A percentile compares a stretch with the other conserved stretches of the same genome.
Evolutionary conservation across 1,284 basidiomycete species (phyloP).

Genomic region (Paramarasmius palmivorus): DNA sequence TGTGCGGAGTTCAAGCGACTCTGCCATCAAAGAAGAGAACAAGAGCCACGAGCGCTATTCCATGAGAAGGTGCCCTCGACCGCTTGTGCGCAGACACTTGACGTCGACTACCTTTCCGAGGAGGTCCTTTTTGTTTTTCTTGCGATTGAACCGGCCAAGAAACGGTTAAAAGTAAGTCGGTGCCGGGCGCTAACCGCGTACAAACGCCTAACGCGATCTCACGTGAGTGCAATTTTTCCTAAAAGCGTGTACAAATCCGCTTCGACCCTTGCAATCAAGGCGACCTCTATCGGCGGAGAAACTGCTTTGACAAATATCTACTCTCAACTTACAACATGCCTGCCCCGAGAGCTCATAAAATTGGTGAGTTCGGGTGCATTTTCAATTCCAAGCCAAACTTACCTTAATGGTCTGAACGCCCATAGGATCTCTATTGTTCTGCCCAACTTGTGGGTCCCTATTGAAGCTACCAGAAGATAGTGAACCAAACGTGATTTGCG

Average conservation of each 20-base stretch:
- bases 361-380: slow-evolving; percentile 24
- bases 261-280: too few relatives aligned
- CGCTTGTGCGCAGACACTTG: too few relatives aligned
- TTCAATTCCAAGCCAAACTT: background rate
- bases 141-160: too few relatives aligned
- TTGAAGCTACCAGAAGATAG: slow-evolving; percentile 84
- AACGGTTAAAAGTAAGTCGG: too few relatives aligned
- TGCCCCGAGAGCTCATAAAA: slow-evolving; percentile 30
- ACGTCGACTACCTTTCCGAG: too few relatives aligned
- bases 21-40: background rate
- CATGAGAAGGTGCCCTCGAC: background rate
- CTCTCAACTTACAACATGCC: background rate
- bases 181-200: too few relatives aligned
- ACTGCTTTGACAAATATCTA: too few relatives aligned
- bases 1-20: background rate
- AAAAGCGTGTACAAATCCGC: too few relatives aligned
- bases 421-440: slow-evolving; percentile 91
- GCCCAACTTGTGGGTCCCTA: slow-evolving; percentile 88
- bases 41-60: background rate
- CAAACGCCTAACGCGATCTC: too few relatives aligned
- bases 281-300: too few relatives aligned
- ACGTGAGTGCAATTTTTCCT: too few relatives aligned
- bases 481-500: slow-evolving; percentile 78
- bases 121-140: too few relatives aligned
- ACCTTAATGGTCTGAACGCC: background rate